phyloP scores from a whole-genome alignment of 768 basidiomycete species.

The Russula griseocarnosa region DNA sequence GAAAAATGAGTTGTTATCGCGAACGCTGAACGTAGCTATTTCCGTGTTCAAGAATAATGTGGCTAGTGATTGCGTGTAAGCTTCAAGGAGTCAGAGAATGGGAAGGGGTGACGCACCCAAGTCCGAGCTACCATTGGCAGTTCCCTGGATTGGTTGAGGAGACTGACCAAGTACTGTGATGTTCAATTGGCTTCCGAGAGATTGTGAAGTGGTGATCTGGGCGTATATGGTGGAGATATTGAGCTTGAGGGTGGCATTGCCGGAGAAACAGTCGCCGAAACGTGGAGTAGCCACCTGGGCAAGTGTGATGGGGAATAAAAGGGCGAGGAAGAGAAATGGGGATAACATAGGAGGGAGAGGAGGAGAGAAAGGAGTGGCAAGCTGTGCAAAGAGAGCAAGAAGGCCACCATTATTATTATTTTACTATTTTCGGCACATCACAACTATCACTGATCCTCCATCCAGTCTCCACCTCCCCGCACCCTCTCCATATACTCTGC shows the following conservation, averaged over 20 bases:
- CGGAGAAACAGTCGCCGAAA: slow-evolving; percentile 67
- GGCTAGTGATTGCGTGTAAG: slow-evolving; percentile 42
- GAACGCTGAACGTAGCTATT: slow-evolving; percentile 73
- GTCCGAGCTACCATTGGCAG: slow-evolving; percentile 55
- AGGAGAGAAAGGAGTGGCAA: background rate
- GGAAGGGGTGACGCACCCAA: slow-evolving; percentile 48
- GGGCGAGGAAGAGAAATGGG: background rate
- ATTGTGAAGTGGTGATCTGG: slow-evolving; percentile 52
- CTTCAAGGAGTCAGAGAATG: slow-evolving; percentile 12
- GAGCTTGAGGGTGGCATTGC: slow-evolving; percentile 54
- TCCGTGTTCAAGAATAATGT: slow-evolving; percentile 83
- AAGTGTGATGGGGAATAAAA: slow-evolving; percentile 25
- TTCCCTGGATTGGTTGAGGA: slow-evolving; percentile 55
- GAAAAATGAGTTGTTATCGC: slow-evolving; percentile 65
- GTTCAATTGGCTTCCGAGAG: slow-evolving; percentile 51
- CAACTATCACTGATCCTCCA: slow-evolving; percentile 15
- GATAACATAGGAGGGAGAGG: background rate
- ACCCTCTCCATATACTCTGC: slow-evolving; percentile 21
- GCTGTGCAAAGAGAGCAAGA: background rate
- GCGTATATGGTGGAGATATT: slow-evolving; percentile 67
- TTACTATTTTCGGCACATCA: background rate
- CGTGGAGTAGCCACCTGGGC: slow-evolving; percentile 34
- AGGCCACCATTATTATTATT: background rate
- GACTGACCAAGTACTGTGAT: slow-evolving; percentile 68
- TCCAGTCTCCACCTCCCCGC: slow-evolving; percentile 24